phyloP scores from a whole-genome alignment of 169 alveolate species.

The Babesia gibsoni region DNA sequence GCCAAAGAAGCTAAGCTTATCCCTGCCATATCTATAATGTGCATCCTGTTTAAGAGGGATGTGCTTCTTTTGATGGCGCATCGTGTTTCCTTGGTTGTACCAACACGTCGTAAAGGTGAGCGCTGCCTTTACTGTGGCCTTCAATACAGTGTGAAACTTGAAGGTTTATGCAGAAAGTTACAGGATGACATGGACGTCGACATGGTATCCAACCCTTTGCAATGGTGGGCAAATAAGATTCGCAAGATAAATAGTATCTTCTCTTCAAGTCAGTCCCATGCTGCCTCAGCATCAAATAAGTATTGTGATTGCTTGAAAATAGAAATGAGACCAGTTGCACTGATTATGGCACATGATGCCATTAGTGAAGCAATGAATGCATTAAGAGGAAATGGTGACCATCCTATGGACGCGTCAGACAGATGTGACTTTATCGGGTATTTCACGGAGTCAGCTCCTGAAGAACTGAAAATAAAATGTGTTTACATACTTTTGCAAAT shows the following conservation, averaged over 20 bases:
- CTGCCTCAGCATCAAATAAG: background rate
- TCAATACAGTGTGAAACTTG: background rate
- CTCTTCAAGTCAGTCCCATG: background rate
- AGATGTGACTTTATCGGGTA: constrained; percentile 44
- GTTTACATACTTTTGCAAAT: constrained; percentile 36
- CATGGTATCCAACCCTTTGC: background rate
- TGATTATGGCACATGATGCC: constrained; percentile 52
- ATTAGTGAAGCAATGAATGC: constrained; percentile 39
- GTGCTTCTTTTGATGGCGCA: constrained; percentile 37
- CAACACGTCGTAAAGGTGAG: constrained; percentile 5
- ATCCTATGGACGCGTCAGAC: background rate
- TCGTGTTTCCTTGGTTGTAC: constrained; percentile 18
- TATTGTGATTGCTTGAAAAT: constrained; percentile 37
- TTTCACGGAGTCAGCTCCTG: background rate
- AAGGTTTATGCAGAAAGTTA: background rate
- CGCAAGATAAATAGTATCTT: constrained; percentile 34
- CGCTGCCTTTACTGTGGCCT: constrained; percentile 30
- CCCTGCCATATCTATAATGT: constrained; percentile 40
- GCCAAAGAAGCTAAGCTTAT: constrained; percentile 39
- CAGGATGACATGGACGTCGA: constrained; percentile 14
- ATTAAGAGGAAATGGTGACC: constrained; percentile 4
- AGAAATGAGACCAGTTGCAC: constrained; percentile 33
- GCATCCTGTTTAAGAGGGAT: constrained; percentile 56
- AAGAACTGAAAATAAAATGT: constrained; percentile 31
- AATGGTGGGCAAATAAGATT: constrained; percentile 43